phyloP scores from a whole-genome alignment of 441 rosid species.

The Gossypium gossypioides region DNA sequence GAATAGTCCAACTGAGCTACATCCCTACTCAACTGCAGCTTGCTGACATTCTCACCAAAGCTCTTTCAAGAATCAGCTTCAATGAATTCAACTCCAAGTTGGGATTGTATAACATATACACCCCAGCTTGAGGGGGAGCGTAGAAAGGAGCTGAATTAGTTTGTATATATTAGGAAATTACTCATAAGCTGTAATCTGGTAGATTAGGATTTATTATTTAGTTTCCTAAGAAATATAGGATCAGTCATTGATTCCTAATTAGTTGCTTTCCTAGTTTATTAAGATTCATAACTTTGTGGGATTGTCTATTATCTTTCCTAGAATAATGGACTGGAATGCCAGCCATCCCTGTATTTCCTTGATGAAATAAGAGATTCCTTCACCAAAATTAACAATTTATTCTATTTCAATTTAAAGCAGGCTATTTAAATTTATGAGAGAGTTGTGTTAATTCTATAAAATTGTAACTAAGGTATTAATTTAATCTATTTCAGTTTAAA shows the following conservation, averaged over 20 bases:
- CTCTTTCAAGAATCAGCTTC: not conserved
- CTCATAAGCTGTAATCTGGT: no score
- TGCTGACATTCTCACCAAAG: not conserved
- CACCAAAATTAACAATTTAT: not conserved
- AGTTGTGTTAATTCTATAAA: conserved; percentile 24
- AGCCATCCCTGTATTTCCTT: no score
- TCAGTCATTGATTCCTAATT: no score
- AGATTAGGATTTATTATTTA: no score
- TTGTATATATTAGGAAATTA: not conserved
- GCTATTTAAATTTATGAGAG: conserved; percentile 14
- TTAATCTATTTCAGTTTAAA: not conserved
- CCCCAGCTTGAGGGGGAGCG: not conserved
- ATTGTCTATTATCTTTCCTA: no score
- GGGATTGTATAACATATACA: not conserved
- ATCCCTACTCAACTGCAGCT: no score
- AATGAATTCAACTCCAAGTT: not conserved
- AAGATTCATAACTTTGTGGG: no score
- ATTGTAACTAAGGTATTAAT: conserved; percentile 66
- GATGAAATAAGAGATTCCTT: no score
- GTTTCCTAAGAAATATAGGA: no score
- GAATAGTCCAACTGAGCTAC: not conserved
- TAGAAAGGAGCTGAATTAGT: not conserved
- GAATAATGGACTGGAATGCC: no score
- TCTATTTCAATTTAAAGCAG: not conserved
- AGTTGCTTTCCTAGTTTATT: no score